Conservation (phyloP, 2,329 filamentous ascomycete species). For the Pleomassaria siparia region DNA sequence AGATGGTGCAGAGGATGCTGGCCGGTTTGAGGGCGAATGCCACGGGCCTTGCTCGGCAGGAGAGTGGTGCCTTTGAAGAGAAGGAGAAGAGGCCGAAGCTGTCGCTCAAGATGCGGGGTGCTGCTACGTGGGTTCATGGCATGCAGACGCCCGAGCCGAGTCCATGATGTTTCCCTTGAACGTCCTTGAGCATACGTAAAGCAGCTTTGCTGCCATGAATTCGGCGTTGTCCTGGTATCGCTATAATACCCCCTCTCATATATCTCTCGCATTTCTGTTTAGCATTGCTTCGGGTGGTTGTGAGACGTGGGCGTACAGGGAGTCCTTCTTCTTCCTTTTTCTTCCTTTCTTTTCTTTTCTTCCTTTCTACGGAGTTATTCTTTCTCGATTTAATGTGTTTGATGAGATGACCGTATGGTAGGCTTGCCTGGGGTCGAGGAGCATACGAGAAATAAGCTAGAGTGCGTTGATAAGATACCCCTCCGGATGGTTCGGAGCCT, state of each 20-base stretch:
- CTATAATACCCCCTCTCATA: conserved; percentile 2
- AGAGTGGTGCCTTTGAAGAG: neutral
- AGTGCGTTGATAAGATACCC: conserved; percentile 4
- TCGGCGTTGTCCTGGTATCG: conserved; percentile 1
- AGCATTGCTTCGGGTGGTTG: neutral
- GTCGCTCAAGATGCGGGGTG: conserved; percentile 27
- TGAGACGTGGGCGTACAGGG: neutral
- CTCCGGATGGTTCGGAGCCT: neutral
- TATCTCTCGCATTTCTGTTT: neutral
- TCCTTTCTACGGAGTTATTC: no score
- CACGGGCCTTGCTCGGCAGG: neutral
- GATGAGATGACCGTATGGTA: neutral
- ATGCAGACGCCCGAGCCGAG: conserved; percentile 44
- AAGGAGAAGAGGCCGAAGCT: conserved; percentile 25
- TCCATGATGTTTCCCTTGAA: conserved; percentile 27
- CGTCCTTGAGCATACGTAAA: no score
- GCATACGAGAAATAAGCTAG: neutral
- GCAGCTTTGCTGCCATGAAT: neutral
- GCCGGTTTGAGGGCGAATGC: conserved; percentile 29
- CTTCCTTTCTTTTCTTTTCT: no score
- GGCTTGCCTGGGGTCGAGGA: neutral
- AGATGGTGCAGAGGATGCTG: conserved; percentile 34
- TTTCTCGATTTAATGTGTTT: no score
- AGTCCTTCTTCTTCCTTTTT: neutral
- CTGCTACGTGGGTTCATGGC: conserved; percentile 34